These are phyloP conservation scores for Morella rubra DNA, from an alignment of 306 rosid genomes.

Conservation along the genomic window DNA sequence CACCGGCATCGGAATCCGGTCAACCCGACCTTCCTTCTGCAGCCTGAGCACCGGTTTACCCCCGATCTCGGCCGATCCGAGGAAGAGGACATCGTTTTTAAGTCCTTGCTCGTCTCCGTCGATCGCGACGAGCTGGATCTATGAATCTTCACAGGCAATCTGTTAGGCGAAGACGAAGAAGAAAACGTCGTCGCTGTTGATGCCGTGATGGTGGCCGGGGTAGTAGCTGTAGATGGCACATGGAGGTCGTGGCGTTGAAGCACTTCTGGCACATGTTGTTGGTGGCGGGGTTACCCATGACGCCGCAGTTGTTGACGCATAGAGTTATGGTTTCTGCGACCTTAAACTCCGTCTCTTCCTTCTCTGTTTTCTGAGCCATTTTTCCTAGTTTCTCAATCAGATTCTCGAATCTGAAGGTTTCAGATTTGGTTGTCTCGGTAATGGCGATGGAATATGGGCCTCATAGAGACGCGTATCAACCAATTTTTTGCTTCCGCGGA, in stretches of 20 bases:
- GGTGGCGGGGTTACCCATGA: conserved; percentile 69
- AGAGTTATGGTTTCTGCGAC: conserved; percentile 63
- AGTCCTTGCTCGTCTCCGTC: conserved; percentile 36
- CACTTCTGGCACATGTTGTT: conserved; percentile 94
- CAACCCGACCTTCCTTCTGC: conserved; percentile 73
- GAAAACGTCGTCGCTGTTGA: conserved; percentile 29
- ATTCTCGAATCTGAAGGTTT: conserved; percentile 1
- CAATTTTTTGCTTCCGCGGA: conserved; percentile 27
- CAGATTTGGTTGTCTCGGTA: no score
- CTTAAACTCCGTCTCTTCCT: conserved; percentile 87
- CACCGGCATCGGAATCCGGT: conserved; percentile 96
- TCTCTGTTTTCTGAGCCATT: conserved; percentile 78
- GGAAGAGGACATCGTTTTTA: conserved; percentile 3
- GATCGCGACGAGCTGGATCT: conserved; percentile 53
- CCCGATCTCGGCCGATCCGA: conserved; percentile 32
- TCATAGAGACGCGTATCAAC: conserved; percentile 73
- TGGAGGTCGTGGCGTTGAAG: conserved; percentile 46
- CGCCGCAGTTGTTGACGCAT: conserved; percentile 86
- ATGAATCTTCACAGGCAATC: conserved; percentile 5
- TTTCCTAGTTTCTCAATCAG: neutral
- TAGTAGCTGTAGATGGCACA: no score
- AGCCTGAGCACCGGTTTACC: conserved; percentile 84
- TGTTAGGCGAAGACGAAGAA: conserved; percentile 50
- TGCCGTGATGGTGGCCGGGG: conserved; percentile 21
- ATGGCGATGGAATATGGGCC: conserved; percentile 73